Percentiles rank a stretch among this genome's conserved stretches.
These are phyloP conservation scores for Solanum tacnaense DNA, from an alignment of 257 asterid genomes.

Conservation along the genomic window DNA sequence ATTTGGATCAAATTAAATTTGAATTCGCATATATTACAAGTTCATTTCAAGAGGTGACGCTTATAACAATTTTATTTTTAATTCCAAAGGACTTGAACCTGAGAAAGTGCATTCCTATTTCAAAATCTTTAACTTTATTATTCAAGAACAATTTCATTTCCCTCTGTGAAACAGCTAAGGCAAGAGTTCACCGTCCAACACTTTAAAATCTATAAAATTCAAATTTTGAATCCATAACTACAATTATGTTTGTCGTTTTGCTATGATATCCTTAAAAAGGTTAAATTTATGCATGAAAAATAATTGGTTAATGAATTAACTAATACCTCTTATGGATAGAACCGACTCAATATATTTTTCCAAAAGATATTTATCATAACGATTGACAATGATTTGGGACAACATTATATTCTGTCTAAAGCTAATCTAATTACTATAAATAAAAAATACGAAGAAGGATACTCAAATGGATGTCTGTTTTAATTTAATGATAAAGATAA, in stretches of 20 bases:
- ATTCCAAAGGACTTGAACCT: not conserved
- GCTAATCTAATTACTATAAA: not conserved
- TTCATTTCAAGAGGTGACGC: too few relatives aligned
- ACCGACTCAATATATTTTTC: not conserved
- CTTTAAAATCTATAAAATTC: not conserved
- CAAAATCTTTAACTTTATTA: not conserved
- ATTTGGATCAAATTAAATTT: too few relatives aligned
- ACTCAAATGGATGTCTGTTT: not conserved
- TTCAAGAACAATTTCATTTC: too few relatives aligned
- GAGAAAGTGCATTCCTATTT: too few relatives aligned
- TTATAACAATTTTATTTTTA: too few relatives aligned
- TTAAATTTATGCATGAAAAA: not conserved
- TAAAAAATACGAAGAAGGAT: not conserved
- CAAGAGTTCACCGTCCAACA: not conserved
- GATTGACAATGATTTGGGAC: not conserved
- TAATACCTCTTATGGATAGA: not conserved
- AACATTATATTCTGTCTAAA: not conserved
- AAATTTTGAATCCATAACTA: not conserved
- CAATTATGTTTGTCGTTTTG: not conserved
- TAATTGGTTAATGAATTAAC: not conserved
- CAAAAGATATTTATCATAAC: not conserved
- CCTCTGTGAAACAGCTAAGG: not conserved
- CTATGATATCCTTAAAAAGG: not conserved
- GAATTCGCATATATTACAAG: too few relatives aligned
- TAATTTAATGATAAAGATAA: not conserved